phyloP scores from a whole-genome alignment of 129 eudicot species.

The Tagetes patula region DNA sequence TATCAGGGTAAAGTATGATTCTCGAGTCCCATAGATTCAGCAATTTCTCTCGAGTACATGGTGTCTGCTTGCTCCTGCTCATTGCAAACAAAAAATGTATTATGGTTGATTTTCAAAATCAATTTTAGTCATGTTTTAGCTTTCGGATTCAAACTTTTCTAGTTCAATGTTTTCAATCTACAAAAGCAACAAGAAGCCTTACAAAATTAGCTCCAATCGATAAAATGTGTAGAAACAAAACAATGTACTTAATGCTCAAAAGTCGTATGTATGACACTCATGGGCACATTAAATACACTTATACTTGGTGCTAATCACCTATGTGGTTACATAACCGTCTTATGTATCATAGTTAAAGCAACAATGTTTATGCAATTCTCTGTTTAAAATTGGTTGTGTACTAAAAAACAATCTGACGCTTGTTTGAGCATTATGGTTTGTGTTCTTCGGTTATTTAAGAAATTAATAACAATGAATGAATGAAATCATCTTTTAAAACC shows the following conservation, averaged over 20 bases:
- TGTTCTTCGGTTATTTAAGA: neutral
- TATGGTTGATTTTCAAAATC: neutral
- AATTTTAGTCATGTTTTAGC: constrained; percentile 11
- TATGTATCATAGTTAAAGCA: neutral
- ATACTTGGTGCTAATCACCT: neutral
- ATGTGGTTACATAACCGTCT: neutral
- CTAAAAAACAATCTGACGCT: neutral
- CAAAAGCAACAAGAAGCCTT: neutral
- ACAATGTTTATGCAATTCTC: neutral
- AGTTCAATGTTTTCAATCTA: neutral
- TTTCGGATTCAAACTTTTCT: neutral
- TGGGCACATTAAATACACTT: neutral
- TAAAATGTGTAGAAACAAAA: neutral
- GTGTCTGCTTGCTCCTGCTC: constrained; percentile 87
- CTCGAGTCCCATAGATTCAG: constrained; percentile 71
- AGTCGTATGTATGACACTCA: neutral
- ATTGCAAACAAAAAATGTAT: neutral
- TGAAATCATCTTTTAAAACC: neutral
- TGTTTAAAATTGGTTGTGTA: neutral
- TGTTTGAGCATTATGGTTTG: neutral
- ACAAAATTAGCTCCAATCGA: neutral
- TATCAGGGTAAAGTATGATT: constrained; percentile 71
- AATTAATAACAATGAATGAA: neutral
- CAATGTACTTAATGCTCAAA: neutral
- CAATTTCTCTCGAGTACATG: constrained; percentile 70